These are phyloP conservation scores for Zopfia rhizophila DNA, from an alignment of 2,329 filamentous ascomycete species.

Conservation along the genomic window DNA sequence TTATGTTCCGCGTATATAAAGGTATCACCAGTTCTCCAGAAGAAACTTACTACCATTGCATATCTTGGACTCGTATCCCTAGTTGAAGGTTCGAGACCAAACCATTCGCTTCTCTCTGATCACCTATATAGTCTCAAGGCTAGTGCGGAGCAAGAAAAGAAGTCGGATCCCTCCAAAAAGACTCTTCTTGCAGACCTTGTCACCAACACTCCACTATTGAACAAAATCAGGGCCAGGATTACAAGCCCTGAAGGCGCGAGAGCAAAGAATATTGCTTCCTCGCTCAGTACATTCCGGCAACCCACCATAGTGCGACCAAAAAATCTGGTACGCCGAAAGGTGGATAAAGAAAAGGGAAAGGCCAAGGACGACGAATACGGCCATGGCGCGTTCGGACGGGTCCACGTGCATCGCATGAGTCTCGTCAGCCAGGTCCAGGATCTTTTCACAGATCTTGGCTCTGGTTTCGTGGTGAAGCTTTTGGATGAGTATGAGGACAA, in stretches of 20 bases:
- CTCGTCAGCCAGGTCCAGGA: slow-evolving; percentile 92
- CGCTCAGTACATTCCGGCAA: slow-evolving; percentile 67
- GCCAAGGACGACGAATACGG: slow-evolving; percentile 46
- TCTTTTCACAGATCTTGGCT: slow-evolving; percentile 87
- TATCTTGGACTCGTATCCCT: slow-evolving; percentile 81
- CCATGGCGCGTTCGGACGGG: slow-evolving; percentile 54
- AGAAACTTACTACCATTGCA: slow-evolving; percentile 74
- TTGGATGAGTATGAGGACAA: slow-evolving; percentile 82
- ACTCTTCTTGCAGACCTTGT: slow-evolving; percentile 85
- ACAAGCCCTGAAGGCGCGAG: slow-evolving; percentile 63
- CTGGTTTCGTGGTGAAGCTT: slow-evolving; percentile 81
- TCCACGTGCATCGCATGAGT: slow-evolving; percentile 85
- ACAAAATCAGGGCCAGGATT: slow-evolving; percentile 67
- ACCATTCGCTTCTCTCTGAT: slow-evolving; percentile 80
- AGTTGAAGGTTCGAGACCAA: slow-evolving; percentile 72
- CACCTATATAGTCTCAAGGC: slow-evolving; percentile 83
- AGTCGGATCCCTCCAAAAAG: slow-evolving; percentile 50
- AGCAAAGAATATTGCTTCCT: slow-evolving; percentile 69
- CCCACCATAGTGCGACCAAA: slow-evolving; percentile 63
- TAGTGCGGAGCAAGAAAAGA: slow-evolving; percentile 71
- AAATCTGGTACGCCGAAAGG: slow-evolving; percentile 65
- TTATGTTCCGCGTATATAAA: slow-evolving; percentile 73
- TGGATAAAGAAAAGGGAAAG: slow-evolving; percentile 73
- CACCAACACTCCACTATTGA: slow-evolving; percentile 79
- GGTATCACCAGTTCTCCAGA: slow-evolving; percentile 70